Evolutionary conservation across 306 rosid species (phyloP), one percentile per base, ranked within the genome.

Genomic region (Vigna nakashimae): DNA sequence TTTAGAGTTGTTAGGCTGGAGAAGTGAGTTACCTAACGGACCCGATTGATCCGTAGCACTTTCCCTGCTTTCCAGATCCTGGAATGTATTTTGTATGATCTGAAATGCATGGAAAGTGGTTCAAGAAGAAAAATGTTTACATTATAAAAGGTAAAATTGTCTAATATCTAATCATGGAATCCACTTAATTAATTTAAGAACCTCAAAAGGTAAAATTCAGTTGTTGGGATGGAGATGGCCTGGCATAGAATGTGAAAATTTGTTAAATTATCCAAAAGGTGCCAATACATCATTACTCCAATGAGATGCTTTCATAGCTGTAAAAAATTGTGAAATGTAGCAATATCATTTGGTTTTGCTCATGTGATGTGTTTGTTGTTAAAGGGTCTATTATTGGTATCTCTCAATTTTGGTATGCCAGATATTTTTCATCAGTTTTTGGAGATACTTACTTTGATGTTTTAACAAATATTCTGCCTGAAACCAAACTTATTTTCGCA

Each of bases 391-490:
- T 9, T 42, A 9, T 72, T 66, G 51, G 20, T 82, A 59, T 65
- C 4, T 49, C 68, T 74, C 63, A 20, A 36, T 56, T 79, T 71
- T 32, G 56, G 36, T 69, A 28, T 55, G 22, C 53, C 69, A 70
- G 67, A 62, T 68, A 26, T 40, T 70, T 50, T 52, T 34, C 32
- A 46, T 80, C 40, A 30, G 15, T 30, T 49, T 51, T 26, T 45
- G 75, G 40, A 28, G 62, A 71, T 64, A 26, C 57, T 15, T 40
- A 43, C n/a, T 49, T 51, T 48, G 66, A 43, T 51, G 26, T 20
- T 73, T 70, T 30, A 30, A 4, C 51, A 66, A 45, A 43, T n/a
- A 28, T 56, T 48, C 45, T 11, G 56, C 63, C 32, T 36, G 66
- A 11, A 75, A 42, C 73, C 28, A 79, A 79, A 70, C 50, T 7